phyloP scores from a whole-genome alignment of 352 stramenopile species.

The Pythium phragmitis region DNA sequence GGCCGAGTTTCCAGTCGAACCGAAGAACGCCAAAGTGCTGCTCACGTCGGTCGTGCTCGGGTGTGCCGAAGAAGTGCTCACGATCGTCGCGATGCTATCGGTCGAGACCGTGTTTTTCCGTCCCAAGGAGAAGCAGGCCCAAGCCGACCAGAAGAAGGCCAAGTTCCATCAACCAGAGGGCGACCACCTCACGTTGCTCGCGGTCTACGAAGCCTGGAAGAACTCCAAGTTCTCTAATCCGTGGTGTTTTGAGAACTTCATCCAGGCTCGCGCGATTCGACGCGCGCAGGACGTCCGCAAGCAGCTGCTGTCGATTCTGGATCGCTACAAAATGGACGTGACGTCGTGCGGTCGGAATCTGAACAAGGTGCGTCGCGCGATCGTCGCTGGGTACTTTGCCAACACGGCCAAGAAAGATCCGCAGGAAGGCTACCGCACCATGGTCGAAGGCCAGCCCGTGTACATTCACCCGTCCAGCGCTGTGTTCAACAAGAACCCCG shows the following conservation, averaged over 20 bases:
- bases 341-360: slow-evolving; percentile 96
- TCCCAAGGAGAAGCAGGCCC: slow-evolving; percentile 98
- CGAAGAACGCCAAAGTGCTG: slow-evolving; percentile 98
- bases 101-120: slow-evolving; percentile 99
- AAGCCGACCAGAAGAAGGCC: slow-evolving; percentile 99
- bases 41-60: slow-evolving; percentile 97
- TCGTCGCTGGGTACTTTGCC: slow-evolving; percentile 98
- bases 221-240: slow-evolving; percentile 96
- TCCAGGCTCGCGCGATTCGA: slow-evolving; percentile 96
- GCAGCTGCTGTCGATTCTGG: slow-evolving; percentile 98
- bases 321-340: slow-evolving; percentile 98
- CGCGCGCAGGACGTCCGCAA: slow-evolving; percentile 98
- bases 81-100: slow-evolving; percentile 98
- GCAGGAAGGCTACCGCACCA: slow-evolving; percentile 97
- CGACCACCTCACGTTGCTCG: slow-evolving; percentile 98
- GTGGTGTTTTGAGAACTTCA: slow-evolving; percentile 99
- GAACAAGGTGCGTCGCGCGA: slow-evolving; percentile 97
- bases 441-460: slow-evolving; percentile 98
- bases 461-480: slow-evolving; percentile 98
- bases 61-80: slow-evolving; percentile 98
- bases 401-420: slow-evolving; percentile 99
- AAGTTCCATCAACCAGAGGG: slow-evolving; percentile 99
- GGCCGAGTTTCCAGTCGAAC: slow-evolving; percentile 99
- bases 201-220: slow-evolving; percentile 98
- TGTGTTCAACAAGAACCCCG: slow-evolving; percentile 98